Conservation (phyloP, 2,329 filamentous ascomycete genomes). For the Periconia digitata region DNA sequence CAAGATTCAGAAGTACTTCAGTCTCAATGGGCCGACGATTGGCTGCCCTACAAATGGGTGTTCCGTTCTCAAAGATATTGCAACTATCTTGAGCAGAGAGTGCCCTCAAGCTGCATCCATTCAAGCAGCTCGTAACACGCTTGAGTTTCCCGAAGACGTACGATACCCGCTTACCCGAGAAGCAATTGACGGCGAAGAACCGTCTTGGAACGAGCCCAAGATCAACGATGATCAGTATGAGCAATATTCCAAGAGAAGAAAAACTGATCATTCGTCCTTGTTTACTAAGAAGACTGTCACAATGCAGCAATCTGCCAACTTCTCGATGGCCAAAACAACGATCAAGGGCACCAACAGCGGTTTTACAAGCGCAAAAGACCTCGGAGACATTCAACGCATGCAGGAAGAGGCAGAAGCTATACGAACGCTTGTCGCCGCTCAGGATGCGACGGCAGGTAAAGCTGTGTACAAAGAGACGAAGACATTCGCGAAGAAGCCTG, state of each 20-base stretch:
- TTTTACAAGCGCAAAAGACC: slow-evolving; percentile 43
- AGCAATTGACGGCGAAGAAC: slow-evolving; percentile 34
- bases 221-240: slow-evolving; percentile 6
- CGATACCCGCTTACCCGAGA: slow-evolving; percentile 38
- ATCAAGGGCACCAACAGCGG: slow-evolving; percentile 25
- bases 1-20: slow-evolving; percentile 56
- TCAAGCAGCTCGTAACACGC: slow-evolving; percentile 18
- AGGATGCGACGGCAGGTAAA: slow-evolving; percentile 22
- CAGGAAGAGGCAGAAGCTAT: slow-evolving; percentile 40
- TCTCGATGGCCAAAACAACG: slow-evolving; percentile 28
- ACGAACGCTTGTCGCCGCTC: slow-evolving; percentile 23
- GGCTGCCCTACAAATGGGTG: slow-evolving; percentile 68
- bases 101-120: slow-evolving; percentile 54
- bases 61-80: slow-evolving; percentile 64
- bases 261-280: slow-evolving; percentile 19
- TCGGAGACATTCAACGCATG: slow-evolving; percentile 38
- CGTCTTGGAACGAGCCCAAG: slow-evolving; percentile 16
- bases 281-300: slow-evolving; percentile 20
- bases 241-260: slow-evolving; percentile 28
- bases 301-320: slow-evolving; percentile 32
- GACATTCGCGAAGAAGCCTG: slow-evolving; percentile 19
- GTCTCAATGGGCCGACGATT: slow-evolving; percentile 69
- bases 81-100: slow-evolving; percentile 68
- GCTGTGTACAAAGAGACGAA: slow-evolving; percentile 29
- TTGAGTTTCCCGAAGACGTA: slow-evolving; percentile 40